phyloP scores from a whole-genome alignment of 2,329 filamentous ascomycete species.

The Calonectria hongkongensis region DNA sequence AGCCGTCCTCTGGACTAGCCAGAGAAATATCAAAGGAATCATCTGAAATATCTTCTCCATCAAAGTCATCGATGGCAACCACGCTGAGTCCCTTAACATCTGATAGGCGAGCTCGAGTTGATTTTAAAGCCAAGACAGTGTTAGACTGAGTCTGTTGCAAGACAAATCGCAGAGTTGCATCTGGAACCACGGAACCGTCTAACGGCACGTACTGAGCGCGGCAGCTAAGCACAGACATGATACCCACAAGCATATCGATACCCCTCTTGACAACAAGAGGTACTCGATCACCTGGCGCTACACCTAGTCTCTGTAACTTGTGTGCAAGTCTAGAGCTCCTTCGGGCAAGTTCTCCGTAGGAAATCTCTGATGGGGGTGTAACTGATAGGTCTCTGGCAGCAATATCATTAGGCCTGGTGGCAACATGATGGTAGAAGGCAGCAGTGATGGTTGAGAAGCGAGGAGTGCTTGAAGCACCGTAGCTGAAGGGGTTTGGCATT shows the following conservation, averaged over 20 bases:
- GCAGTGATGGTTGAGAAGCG: constrained; percentile 59
- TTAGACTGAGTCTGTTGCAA: constrained; percentile 66
- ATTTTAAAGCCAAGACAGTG: constrained; percentile 66
- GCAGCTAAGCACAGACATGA: constrained; percentile 72
- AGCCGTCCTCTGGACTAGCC: constrained; percentile 57
- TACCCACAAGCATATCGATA: constrained; percentile 74
- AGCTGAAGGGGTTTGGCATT: constrained; percentile 49
- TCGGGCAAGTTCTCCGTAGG: constrained; percentile 66
- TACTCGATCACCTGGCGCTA: constrained; percentile 68
- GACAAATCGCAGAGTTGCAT: constrained; percentile 69
- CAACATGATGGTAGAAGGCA: constrained; percentile 61
- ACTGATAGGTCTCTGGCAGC: constrained; percentile 62
- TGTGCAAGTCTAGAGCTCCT: constrained; percentile 60
- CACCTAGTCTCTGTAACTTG: constrained; percentile 61
- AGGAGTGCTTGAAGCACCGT: constrained; percentile 44
- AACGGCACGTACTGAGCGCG: constrained; percentile 77
- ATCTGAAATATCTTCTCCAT: neutral
- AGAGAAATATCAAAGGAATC: constrained; percentile 3
- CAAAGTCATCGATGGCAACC: constrained; percentile 56
- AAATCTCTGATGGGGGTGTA: constrained; percentile 59
- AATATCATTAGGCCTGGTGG: constrained; percentile 59
- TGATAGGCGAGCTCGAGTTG: constrained; percentile 56
- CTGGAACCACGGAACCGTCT: constrained; percentile 72
- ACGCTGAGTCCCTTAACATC: constrained; percentile 46
- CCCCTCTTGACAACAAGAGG: constrained; percentile 73